Percentiles rank a stretch among this genome's conserved stretches.
Evolutionary conservation across 805 yeast genomes (phyloP).

Genomic region (Kurtzmaniella fragi): DNA sequence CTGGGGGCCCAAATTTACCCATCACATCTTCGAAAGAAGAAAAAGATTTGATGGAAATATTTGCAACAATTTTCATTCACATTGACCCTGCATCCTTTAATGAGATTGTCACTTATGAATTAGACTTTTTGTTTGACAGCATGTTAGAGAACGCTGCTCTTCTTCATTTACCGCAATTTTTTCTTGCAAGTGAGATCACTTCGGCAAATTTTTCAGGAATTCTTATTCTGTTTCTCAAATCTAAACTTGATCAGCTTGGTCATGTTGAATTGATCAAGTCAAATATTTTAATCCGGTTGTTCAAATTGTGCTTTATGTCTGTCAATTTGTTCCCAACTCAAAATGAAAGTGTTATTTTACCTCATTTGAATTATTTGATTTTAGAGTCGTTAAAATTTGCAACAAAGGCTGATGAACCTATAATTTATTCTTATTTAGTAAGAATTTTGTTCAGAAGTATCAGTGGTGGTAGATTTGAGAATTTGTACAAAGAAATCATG

Average conservation of each 20-base stretch:
- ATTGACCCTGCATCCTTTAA: constrained; percentile 94
- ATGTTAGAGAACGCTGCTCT: constrained; percentile 81
- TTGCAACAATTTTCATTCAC: constrained; percentile 90
- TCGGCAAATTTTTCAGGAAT: constrained; percentile 89
- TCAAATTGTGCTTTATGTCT: constrained; percentile 92
- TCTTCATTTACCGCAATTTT: constrained; percentile 88
- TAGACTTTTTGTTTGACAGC: constrained; percentile 70
- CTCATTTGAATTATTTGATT: constrained; percentile 81
- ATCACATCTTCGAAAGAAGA: constrained; percentile 88
- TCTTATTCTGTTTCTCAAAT: constrained; percentile 67
- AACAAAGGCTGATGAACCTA: constrained; percentile 84
- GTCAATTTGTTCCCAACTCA: constrained; percentile 84
- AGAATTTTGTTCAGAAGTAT: constrained; percentile 89
- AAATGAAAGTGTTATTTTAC: constrained; percentile 83
- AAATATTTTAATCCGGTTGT: constrained; percentile 76
- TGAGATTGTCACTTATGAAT: constrained; percentile 80
- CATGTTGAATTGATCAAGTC: constrained; percentile 72
- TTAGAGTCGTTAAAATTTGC: constrained; percentile 73
- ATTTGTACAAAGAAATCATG: constrained; percentile 84
- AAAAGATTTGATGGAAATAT: constrained; percentile 90
- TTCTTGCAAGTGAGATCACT: constrained; percentile 89
- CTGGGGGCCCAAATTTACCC: constrained; percentile 78
- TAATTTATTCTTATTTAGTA: constrained; percentile 81
- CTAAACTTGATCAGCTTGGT: constrained; percentile 74
- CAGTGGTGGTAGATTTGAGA: constrained; percentile 95